Percentiles rank a stretch among this genome's conserved stretches.
Evolutionary conservation across 345 rosid genomes (phyloP).

Genomic region (Euclidium syriacum): DNA sequence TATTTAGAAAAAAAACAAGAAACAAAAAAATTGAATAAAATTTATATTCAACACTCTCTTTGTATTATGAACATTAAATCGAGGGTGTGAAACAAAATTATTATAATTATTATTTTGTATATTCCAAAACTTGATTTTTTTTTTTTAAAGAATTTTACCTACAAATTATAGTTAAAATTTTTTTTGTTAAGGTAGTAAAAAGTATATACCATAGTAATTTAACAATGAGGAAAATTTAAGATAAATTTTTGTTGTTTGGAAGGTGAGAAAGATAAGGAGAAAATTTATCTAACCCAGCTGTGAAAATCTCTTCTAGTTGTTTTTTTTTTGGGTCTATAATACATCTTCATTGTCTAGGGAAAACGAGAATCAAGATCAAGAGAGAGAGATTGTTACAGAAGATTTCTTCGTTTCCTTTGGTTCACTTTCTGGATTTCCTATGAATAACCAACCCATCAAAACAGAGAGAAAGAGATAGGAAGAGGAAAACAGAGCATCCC

Average conservation of each 20-base stretch:
- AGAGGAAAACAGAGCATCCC: neutral
- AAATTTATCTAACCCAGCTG: constrained; percentile 10
- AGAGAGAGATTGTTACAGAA: neutral
- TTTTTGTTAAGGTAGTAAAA: no score
- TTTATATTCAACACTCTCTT: no score
- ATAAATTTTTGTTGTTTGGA: constrained; percentile 13
- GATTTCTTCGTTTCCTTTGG: neutral
- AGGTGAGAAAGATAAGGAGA: constrained; percentile 19
- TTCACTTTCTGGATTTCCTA: neutral
- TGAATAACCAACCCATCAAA: neutral
- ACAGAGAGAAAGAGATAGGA: neutral
- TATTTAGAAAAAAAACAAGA: no score
- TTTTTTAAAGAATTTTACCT: no score
- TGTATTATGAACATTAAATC: no score
- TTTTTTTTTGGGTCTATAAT: neutral
- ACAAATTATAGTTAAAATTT: no score
- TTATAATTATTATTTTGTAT: no score
- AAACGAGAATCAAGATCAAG: constrained; percentile 4
- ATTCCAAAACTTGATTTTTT: no score
- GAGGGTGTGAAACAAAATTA: no score
- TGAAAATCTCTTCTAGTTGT: neutral
- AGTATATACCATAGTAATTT: no score
- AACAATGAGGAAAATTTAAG: no score
- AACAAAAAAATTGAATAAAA: no score
- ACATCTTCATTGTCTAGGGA: constrained; percentile 7